A percentile compares a stretch with the other conserved stretches of the same genome.
phyloP scores from a whole-genome alignment of 2,329 filamentous ascomycete genomes.

The Cladosporium cucumerinum region DNA sequence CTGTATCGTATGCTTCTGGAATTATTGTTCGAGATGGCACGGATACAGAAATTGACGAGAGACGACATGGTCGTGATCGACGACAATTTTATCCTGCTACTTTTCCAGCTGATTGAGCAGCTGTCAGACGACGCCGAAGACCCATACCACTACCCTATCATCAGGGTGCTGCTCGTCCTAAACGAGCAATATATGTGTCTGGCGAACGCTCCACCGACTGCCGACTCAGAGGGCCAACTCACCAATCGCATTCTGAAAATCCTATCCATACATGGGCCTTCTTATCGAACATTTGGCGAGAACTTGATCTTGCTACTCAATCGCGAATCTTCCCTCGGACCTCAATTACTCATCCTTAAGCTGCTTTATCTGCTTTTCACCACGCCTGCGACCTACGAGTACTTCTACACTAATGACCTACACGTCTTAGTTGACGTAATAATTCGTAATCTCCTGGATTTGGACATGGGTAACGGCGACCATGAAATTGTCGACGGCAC shows the following conservation, averaged over 20 bases:
- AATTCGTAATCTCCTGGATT: constrained; percentile 90
- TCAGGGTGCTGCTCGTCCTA: constrained; percentile 88
- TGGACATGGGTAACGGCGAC: constrained; percentile 70
- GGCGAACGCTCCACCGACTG: constrained; percentile 54
- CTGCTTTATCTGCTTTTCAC: constrained; percentile 93
- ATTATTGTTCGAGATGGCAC: constrained; percentile 92
- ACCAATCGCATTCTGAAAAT: constrained; percentile 95
- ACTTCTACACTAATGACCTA: constrained; percentile 97
- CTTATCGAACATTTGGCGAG: constrained; percentile 92
- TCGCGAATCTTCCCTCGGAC: constrained; percentile 84
- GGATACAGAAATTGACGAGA: constrained; percentile 75
- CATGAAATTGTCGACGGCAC: constrained; percentile 21
- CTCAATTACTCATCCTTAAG: constrained; percentile 95
- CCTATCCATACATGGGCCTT: constrained; percentile 73
- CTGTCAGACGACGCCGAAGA: constrained; percentile 83
- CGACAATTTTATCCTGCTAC: constrained; percentile 77
- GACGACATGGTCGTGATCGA: constrained; percentile 68
- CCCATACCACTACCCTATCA: constrained; percentile 93
- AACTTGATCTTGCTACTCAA: constrained; percentile 95
- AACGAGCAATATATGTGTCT: constrained; percentile 97
- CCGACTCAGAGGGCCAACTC: constrained; percentile 47
- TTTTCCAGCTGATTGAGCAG: constrained; percentile 85
- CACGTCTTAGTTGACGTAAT: constrained; percentile 93
- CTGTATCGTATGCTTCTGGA: constrained; percentile 81
- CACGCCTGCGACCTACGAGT: constrained; percentile 86